These are phyloP conservation scores for Rhododendron ferrugineum DNA, from an alignment of 148 eudicot species.

Conservation along the genomic window DNA sequence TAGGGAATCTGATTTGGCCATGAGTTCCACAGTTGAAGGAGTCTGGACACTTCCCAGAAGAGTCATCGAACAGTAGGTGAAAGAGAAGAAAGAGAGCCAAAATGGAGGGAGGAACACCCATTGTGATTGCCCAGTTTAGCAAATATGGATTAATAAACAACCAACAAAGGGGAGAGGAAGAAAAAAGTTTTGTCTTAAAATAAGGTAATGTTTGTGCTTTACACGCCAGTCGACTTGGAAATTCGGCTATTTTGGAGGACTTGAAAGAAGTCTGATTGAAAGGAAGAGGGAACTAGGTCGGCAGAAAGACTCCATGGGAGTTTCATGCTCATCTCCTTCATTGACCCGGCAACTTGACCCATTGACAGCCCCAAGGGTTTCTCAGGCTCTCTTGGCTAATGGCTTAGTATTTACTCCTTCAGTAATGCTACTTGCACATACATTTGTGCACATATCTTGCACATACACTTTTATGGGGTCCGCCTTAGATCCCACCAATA, in stretches of 20 bases:
- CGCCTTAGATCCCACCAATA: too few species aligned
- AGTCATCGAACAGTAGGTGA: conserved; percentile 5
- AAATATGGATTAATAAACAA: background rate
- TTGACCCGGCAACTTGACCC: background rate
- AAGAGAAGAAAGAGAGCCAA: background rate
- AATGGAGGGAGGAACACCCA: background rate
- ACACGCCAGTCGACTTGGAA: background rate
- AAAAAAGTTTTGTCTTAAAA: background rate
- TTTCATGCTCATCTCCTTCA: background rate
- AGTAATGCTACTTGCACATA: too few species aligned
- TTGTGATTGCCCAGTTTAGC: background rate
- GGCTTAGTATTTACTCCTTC: too few species aligned
- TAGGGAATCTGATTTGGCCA: conserved; percentile 23
- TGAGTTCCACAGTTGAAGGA: conserved; percentile 26
- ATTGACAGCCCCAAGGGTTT: too few species aligned
- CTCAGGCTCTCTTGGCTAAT: too few species aligned
- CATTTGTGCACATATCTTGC: too few species aligned
- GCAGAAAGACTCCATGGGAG: background rate
- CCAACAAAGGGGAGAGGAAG: background rate
- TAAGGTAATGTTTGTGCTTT: background rate
- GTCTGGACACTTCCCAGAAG: conserved; percentile 22
- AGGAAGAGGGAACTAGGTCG: background rate
- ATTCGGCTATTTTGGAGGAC: background rate
- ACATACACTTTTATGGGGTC: too few species aligned
- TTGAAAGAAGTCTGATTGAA: background rate